Base-by-base conservation (phyloP, 2,329 filamentous ascomycete genomes). In the Ceratocystis cacaofunesta region DNA sequence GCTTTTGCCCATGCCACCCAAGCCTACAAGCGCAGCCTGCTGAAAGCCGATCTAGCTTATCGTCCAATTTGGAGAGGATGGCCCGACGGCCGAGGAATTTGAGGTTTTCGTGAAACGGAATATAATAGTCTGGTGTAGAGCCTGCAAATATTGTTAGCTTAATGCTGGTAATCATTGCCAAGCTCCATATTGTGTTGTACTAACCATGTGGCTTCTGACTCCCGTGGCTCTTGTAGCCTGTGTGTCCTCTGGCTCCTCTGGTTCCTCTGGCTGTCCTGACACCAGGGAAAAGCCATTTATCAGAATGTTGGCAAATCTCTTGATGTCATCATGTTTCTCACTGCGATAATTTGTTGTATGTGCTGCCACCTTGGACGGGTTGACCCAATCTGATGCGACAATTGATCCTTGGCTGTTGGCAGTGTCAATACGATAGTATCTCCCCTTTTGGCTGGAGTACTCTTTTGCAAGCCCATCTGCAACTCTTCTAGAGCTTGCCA, bases 391-490 rank as follows among this genome's bases (percentile, higher is more conserved):
- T 0, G 70, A 68, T 5, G 72, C 50, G 0, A 67, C 69, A 19
- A 72, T 64, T 58, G 71, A 68, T 44, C 71, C 48, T 5, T 72
- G 62, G 5, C 72, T 72, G 17, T 66, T 67, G 12, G 71, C 69
- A 1, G 72, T 71, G 41, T 71, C 71, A 63, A 72, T 71, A 10
- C 71, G 67, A 43, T 68, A 68, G 66, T 73, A 73, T 25, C 32
- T 36, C 8, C 67, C 66, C 6, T 52, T 57, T 19, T 55, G 67
- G 5, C 66, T 69, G 8, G 67, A 60, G 61, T 70, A 71, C 62
- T 63, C 50, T 61, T 58, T 68, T 70, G 2, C 61, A 66, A 52
- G 48, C n/a, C 1, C 8, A 7, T 22, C n/a, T n/a, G n/a, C 15
- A 12, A 19, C 1, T 19, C 22, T 52, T 19, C n/a, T 19, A 19